Conservation (phyloP, 306 rosid species). For the Cucurbita pepo region DNA sequence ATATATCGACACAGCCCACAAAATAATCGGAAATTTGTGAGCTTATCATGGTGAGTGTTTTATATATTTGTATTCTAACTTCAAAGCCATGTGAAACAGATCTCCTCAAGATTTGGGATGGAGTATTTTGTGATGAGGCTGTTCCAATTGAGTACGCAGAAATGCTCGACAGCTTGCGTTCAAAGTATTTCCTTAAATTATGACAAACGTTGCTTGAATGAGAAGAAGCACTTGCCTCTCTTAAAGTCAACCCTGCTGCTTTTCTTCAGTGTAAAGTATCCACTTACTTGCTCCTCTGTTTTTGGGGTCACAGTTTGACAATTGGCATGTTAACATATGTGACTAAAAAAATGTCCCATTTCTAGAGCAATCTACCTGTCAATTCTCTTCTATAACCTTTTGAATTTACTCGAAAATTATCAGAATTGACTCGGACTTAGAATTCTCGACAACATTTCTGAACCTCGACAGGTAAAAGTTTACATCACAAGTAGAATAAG, state of each 20-base stretch:
- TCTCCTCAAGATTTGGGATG: constrained; percentile 61
- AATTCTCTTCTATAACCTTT: background rate
- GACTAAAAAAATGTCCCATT: background rate
- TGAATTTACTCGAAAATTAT: background rate
- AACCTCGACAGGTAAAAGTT: background rate
- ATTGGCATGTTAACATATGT: background rate
- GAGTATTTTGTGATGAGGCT: constrained; percentile 51
- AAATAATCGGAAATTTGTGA: background rate
- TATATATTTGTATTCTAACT: background rate
- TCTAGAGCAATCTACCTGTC: background rate
- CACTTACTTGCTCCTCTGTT: background rate
- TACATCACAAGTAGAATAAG: background rate
- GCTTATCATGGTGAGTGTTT: background rate
- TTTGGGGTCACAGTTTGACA: background rate
- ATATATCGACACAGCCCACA: background rate
- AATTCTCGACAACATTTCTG: background rate
- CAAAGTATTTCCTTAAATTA: constrained; percentile 34
- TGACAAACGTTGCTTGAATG: constrained; percentile 8
- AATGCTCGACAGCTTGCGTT: constrained; percentile 49
- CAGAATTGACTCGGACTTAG: background rate
- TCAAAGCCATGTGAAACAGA: constrained; percentile 28
- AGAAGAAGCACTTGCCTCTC: background rate
- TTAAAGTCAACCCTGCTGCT: background rate
- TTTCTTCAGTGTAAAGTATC: background rate
- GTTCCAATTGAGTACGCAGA: constrained; percentile 57